Evolutionary conservation across 345 rosid genomes (phyloP), one percentile per base, ranked within the genome.

Genomic region (Rubroshorea leprosula): DNA sequence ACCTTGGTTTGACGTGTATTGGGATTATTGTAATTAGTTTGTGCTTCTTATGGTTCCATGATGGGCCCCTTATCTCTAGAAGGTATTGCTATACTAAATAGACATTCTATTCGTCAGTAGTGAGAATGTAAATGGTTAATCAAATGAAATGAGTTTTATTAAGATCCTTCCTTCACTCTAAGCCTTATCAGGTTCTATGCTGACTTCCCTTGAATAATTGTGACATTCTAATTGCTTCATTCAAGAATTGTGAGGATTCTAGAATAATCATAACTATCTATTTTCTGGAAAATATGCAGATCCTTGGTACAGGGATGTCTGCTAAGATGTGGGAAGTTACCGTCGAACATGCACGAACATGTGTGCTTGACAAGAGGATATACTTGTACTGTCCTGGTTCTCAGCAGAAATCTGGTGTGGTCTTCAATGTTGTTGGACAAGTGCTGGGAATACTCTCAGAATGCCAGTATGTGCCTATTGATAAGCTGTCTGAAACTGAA

Each of bases 271-370:
- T 56, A 49, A 29, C 23, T 44, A 55, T 59, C 49, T 55, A 12
- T 51, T 23, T 66, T 39, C 46, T 63, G 57, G 58, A 31, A 39
- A 58, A 14, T 54, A 17, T 73, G 74, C 78, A 93, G 99, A 79
- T 89, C 68, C 92, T 93, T 44, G 99, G 99, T 57, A 79, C 96
- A 3, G 99, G 99, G 20, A 93, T 93, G 99, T 93, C 99, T 59
- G 81, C 97, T 38, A 93, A 89, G 81, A 93, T 87, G 97, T 93
- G 99, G 97, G 99, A 93, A 62, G 83, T 89, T 47, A 85, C 95
- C 0, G 67, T 87, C 49, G 96, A 89, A 60, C 99, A 93, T 74
- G 95, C 99, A 53, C 78, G 74, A 47, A 80, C 97, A 0, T 93
- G 97, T 62, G 74, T 72, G 39, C 74, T 93, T 48, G 96, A 93